These are phyloP conservation scores for Lactarius indigo DNA, from an alignment of 768 basidiomycete species.

Conservation along the genomic window DNA sequence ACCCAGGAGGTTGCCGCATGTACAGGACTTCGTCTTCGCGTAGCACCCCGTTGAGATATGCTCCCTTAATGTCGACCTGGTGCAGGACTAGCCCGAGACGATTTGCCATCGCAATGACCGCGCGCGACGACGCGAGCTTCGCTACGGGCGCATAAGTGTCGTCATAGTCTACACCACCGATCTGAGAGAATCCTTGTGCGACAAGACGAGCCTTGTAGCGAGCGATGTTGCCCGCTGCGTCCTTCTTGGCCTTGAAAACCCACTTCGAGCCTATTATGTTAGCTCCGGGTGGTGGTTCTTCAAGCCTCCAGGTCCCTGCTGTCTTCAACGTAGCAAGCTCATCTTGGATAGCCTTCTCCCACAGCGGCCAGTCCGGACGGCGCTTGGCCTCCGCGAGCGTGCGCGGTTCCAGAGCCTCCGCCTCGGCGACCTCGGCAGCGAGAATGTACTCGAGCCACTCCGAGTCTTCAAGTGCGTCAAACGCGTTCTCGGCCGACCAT, in stretches of 20 bases:
- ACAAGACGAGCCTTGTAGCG: constrained; percentile 38
- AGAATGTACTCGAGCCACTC: neutral
- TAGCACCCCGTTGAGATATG: no score
- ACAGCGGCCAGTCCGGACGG: constrained; percentile 29
- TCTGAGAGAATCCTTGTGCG: constrained; percentile 44
- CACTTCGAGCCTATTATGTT: constrained; percentile 30
- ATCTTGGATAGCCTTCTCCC: constrained; percentile 28
- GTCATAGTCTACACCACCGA: constrained; percentile 38
- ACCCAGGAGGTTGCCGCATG: no score
- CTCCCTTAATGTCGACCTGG: constrained; percentile 17
- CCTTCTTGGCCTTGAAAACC: constrained; percentile 43
- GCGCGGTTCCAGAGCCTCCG: neutral
- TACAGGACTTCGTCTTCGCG: no score
- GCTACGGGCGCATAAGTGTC: constrained; percentile 38
- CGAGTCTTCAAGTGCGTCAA: neutral
- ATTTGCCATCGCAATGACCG: constrained; percentile 31
- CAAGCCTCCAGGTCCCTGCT: constrained; percentile 34
- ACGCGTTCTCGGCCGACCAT: no score
- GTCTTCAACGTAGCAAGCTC: constrained; percentile 26
- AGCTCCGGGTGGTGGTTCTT: neutral
- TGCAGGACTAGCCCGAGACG: constrained; percentile 29
- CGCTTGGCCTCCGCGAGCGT: constrained; percentile 28
- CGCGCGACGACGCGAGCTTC: constrained; percentile 27
- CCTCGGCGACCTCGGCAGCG: neutral
- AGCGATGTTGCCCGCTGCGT: constrained; percentile 34